A percentile compares a stretch with the other conserved stretches of the same genome.
phyloP scores from a whole-genome alignment of 768 basidiomycete genomes.

The Pisolithus microcarpus region DNA sequence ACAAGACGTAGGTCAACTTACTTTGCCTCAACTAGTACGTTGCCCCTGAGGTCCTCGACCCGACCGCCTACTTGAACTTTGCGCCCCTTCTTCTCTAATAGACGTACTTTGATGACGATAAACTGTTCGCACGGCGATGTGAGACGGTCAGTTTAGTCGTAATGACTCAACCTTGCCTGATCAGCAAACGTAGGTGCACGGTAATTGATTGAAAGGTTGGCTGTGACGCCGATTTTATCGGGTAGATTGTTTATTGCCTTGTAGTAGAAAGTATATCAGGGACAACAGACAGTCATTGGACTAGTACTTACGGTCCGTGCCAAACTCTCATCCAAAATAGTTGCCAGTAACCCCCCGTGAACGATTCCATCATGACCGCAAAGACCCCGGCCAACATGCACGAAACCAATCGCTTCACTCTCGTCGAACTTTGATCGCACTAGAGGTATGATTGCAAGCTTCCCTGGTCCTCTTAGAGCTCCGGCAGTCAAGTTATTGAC shows the following conservation, averaged over 20 bases:
- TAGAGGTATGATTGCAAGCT: constrained; percentile 73
- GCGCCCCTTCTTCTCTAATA: constrained; percentile 66
- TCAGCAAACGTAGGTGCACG: constrained; percentile 85
- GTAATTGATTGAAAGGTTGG: constrained; percentile 74
- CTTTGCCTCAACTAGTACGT: constrained; percentile 75
- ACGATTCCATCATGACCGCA: constrained; percentile 95
- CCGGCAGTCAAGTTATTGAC: constrained; percentile 84
- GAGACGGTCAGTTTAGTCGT: background rate
- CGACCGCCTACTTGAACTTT: constrained; percentile 65
- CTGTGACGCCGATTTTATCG: constrained; percentile 88
- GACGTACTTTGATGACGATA: constrained; percentile 66
- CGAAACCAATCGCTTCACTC: constrained; percentile 56
- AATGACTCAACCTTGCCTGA: constrained; percentile 42
- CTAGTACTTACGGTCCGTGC: constrained; percentile 60
- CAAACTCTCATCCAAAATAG: constrained; percentile 79
- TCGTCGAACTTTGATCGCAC: constrained; percentile 72
- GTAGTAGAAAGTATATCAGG: background rate
- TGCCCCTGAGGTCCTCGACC: constrained; percentile 79
- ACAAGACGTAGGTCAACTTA: constrained; percentile 32
- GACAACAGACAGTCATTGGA: background rate
- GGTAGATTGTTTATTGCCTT: constrained; percentile 85
- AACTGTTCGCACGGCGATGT: constrained; percentile 44
- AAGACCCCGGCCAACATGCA: constrained; percentile 80
- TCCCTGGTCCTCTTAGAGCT: constrained; percentile 80
- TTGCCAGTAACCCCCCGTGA: constrained; percentile 89